Evolutionary conservation across 148 eudicot genomes (phyloP), one percentile per base, ranked within the genome.

Genomic region (Beta vulgaris): DNA sequence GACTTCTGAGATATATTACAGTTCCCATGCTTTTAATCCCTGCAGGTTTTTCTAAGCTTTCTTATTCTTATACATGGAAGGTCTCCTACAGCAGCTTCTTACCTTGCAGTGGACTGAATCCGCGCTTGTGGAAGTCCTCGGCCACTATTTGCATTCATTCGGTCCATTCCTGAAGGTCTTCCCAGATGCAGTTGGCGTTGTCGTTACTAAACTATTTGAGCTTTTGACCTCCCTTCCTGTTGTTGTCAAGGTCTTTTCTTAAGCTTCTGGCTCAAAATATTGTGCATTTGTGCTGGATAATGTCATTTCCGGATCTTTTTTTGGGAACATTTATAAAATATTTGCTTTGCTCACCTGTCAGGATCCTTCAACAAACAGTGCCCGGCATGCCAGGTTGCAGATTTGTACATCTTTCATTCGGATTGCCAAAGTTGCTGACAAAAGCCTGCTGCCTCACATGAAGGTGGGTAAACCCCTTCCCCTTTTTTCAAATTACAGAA

Each of bases 351-450:
- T 64, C 70, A 26, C 46, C 79, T 78, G 65, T 71, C 86, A 95
- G 98, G 99, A 95, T 85, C 97, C 98, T 73, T 85, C 98, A 53
- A 88, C 97, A 76, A 89, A 91, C 68, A 74, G 87, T 72, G 82
- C 98, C 48, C 92, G 98, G 29, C 93, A 93, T 87, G 99, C 99
- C 71, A 86, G 99, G 83, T 83, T 96, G 81, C 99, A 96, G 86
- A 88, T 96, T 36, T 96, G 99, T 71, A 88, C 99, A 77, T 89
- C 99, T 80, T 96, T 96, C 82, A 93, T 96, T 69, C 90, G 99
- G 82, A 84, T 96, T 70, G 97, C 99, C 72, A 96, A 88, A 87
- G 83, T 93, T 80, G 97, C 93, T 66, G 89, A 87, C 68, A 85
- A 86, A 82, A 87, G 90, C 81, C 82, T 96, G 69, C 86, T 96